Evolutionary conservation across 805 yeast species (phyloP).

Genomic region (Ogataea nitratoaversa): DNA sequence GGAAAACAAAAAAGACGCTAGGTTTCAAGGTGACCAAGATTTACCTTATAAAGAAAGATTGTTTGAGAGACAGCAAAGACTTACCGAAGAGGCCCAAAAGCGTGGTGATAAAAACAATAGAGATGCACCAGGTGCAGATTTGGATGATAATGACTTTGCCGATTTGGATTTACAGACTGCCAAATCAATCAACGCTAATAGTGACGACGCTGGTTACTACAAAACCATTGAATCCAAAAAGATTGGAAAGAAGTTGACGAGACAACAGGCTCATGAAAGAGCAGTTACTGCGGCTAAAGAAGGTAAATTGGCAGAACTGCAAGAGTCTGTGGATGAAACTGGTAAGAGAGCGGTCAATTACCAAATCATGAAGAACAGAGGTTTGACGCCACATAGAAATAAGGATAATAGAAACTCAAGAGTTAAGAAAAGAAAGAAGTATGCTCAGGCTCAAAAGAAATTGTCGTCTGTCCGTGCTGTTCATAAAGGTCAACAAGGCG

Average conservation of each 20-base stretch:
- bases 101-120: slow-evolving; percentile 61
- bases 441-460: slow-evolving; percentile 91
- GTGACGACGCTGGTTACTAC: slow-evolving; percentile 54
- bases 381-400: slow-evolving; percentile 87
- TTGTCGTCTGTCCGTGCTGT: slow-evolving; percentile 87
- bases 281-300: slow-evolving; percentile 80
- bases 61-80: slow-evolving; percentile 84
- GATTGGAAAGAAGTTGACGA: slow-evolving; percentile 44
- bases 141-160: slow-evolving; percentile 47
- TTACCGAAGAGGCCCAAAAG: slow-evolving; percentile 81
- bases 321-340: slow-evolving; percentile 61
- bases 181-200: slow-evolving; percentile 31
- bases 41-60: slow-evolving; percentile 87
- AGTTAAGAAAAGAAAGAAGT: slow-evolving; percentile 97
- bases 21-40: slow-evolving; percentile 78
- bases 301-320: slow-evolving; percentile 73
- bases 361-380: slow-evolving; percentile 94
- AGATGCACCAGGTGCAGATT: slow-evolving; percentile 44
- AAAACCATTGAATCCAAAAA: slow-evolving; percentile 46
- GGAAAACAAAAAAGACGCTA: slow-evolving; percentile 54
- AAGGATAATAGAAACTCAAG: slow-evolving; percentile 94
- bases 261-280: slow-evolving; percentile 59
- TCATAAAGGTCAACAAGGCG: slow-evolving; percentile 67
- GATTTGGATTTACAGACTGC: slow-evolving; percentile 35
- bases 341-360: slow-evolving; percentile 95